Base-by-base conservation (phyloP, 2,329 filamentous ascomycete species). In the Fusarium paranaense region DNA sequence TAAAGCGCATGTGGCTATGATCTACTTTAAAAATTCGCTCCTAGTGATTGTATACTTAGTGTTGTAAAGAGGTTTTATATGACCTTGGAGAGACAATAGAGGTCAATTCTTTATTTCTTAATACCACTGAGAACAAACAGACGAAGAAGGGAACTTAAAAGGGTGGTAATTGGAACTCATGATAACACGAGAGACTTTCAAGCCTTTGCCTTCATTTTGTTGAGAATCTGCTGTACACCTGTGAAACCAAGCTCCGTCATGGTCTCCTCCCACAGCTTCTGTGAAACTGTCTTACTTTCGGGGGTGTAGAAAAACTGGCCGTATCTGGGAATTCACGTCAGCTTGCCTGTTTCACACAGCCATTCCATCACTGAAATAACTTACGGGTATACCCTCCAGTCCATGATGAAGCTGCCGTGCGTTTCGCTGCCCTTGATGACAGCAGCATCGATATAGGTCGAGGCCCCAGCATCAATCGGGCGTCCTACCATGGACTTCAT, bases 381-480 rank as follows among this genome's bases (percentile, higher is more conserved):
- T 65, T 68, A 71, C 69, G 61, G 69, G 13, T 40, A 52, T 54
- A 69, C 54, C 11, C 83, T 76, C 83, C 85, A 87, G 64, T 84
- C 83, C 80, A 85, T 86, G 0, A 88, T 27, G 69, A 85, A 88
- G 52, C 83, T 85, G 1, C 86, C 87, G 76, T 89, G 87, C 0
- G 85, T 85, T 74, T 88, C 86, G 58, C 81, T 81, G 0, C 86
- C 87, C 64, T 87, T 83, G 2, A 81, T 78, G 0, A 86, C 79
- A 0, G 77, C 80, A 1, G 86, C 86, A 74, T 89, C 85, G 3
- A 89, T 66, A 69, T 85, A 87, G 1, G 83, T 85, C 58, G 81
- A 83, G 2, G 85, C 86, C 2, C 84, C 87, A 5, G 82, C 81
- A 18, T 79, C 75, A 16, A 80, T 52, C 10, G 70, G 78, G 25